Conservation (phyloP, 371 early-diverging fungal species). For the Polyrhizophydium stewartii region DNA sequence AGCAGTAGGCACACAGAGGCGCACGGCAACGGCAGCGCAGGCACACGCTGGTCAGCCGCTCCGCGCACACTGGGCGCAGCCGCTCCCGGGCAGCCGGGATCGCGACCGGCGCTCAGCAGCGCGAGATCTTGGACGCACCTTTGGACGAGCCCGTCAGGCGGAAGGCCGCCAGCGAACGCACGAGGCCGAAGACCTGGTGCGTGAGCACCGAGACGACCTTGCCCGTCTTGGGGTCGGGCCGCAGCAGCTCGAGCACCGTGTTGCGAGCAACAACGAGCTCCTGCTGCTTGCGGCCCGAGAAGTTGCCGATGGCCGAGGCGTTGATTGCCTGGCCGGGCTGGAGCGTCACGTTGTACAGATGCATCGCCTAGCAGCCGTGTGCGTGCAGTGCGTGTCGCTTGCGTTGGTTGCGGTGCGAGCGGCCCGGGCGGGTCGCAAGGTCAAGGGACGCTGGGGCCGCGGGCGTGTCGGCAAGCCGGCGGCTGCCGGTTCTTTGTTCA, state of each 20-base stretch:
- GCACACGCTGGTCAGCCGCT: too few relatives aligned
- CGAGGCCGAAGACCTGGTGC: constrained; percentile 81
- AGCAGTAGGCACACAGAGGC: too few relatives aligned
- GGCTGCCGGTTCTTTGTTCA: too few relatives aligned
- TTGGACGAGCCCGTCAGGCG: constrained; percentile 48
- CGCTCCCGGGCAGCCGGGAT: too few relatives aligned
- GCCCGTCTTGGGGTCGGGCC: constrained; percentile 76
- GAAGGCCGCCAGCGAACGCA: constrained; percentile 69
- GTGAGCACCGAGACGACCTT: constrained; percentile 65
- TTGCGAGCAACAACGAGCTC: constrained; percentile 84
- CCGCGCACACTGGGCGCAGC: too few relatives aligned
- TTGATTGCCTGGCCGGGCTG: constrained; percentile 77
- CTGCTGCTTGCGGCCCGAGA: constrained; percentile 86
- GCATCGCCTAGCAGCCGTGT: constrained; percentile 53
- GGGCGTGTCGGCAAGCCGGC: too few relatives aligned
- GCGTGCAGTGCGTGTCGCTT: background rate
- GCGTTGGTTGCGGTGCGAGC: background rate
- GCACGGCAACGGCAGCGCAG: too few relatives aligned
- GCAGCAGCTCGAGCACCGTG: constrained; percentile 70
- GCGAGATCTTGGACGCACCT: constrained; percentile 23
- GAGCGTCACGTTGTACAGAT: constrained; percentile 87
- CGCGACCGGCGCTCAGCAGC: background rate
- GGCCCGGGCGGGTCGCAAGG: too few relatives aligned
- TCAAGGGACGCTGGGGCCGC: too few relatives aligned
- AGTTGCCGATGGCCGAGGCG: constrained; percentile 84